phyloP scores from a whole-genome alignment of 2,329 filamentous ascomycete species.

The Lasiodiplodia citricola region DNA sequence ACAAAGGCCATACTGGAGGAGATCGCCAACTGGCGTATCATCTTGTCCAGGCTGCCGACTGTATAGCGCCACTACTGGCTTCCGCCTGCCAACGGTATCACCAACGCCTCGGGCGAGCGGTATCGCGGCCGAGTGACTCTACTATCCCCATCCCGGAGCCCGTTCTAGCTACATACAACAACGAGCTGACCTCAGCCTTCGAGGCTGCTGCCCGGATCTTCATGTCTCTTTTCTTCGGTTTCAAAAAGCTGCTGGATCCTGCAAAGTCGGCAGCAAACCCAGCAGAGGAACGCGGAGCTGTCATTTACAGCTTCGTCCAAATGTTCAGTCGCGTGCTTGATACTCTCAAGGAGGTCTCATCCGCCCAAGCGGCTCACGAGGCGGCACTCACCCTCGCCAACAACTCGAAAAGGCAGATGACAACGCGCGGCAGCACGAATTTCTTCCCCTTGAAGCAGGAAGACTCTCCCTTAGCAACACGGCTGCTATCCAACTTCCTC shows the following conservation, averaged over 20 bases:
- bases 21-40: slow-evolving; percentile 33
- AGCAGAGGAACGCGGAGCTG: slow-evolving; percentile 30
- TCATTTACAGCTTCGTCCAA: slow-evolving; percentile 41
- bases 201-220: slow-evolving; percentile 40
- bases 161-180: neutral
- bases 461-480: neutral
- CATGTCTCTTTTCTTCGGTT: slow-evolving; percentile 39
- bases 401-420: neutral
- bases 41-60: slow-evolving; percentile 34
- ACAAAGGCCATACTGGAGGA: slow-evolving; percentile 30
- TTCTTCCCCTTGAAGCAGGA: neutral
- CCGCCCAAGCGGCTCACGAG: slow-evolving; percentile 7
- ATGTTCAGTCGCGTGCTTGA: slow-evolving; percentile 46
- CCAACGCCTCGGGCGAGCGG: neutral
- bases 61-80: slow-evolving; percentile 36
- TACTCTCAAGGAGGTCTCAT: slow-evolving; percentile 38
- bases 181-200: slow-evolving; percentile 27
- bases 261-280: slow-evolving; percentile 23
- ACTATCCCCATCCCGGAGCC: neutral
- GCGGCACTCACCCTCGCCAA: neutral
- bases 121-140: neutral
- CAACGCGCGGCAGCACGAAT: slow-evolving; percentile 17
- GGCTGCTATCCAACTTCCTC: slow-evolving; percentile 37
- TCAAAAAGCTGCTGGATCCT: slow-evolving; percentile 32
- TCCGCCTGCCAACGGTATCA: slow-evolving; percentile 30